Base-by-base conservation (phyloP, 768 basidiomycete genomes). In the Cantharellus anzutake region DNA sequence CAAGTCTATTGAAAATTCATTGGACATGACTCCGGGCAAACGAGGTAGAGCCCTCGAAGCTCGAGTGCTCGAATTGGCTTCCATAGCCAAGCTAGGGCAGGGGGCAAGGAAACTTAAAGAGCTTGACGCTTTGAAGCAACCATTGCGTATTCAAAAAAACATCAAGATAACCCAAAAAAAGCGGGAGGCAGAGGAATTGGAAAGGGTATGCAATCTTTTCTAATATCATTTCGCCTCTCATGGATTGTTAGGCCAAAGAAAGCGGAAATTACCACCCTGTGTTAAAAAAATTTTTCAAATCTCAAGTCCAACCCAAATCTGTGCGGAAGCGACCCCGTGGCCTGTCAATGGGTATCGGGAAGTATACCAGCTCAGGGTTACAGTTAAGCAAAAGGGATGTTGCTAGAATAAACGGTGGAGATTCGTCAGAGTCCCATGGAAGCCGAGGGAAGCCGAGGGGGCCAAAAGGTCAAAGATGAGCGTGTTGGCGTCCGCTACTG, bases 221-320 rank as follows among this genome's bases (percentile, higher is more conserved):
- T 37, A 61, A 7, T 55, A 34, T 38, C 3, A 4, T 53, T 51
- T 42, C 42, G 58, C 60, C 38, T 64, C 63, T 53, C 63, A 59
- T 41, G 4, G 60, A 37, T 60, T 34, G 16, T 44, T 59, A 91
- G 88, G 86, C 86, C 3, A 91, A 89, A 70, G 78, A 84, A 63
- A 63, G 86, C 62, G 88, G 88, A 16, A 90, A 88, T 68, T 91
- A 89, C 67, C 86, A 91, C 64, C 86, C 84, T 42, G 73, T 76
- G 3, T 71, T 90, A 59, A 91, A 88, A 68, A 80, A 76, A 61
- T 63, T 83, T 4, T 86, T 81, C 65, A 78, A 78, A 41, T 67
- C 71, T 3, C 67, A 68, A n/a, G 52, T 64, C 7, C 14, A 11
- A 14, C 52, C 11, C 35, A 55, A 55, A 55, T 29, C 44, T 11